These are phyloP conservation scores for Didymosphaeria variabile DNA, from an alignment of 2,329 filamentous ascomycete genomes.

Conservation along the genomic window DNA sequence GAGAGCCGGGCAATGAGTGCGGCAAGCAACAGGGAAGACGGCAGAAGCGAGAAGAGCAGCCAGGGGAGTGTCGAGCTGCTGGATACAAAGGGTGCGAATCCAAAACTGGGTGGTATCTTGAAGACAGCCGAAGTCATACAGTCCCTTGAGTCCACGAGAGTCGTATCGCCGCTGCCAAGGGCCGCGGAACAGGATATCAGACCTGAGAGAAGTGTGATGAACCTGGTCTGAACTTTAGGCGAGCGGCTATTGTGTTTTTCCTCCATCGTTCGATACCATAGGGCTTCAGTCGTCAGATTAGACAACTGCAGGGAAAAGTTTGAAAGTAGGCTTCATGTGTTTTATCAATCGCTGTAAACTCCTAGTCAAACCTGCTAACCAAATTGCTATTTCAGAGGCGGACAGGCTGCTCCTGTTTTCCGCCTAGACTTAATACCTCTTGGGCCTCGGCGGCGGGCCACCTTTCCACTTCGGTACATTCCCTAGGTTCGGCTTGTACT, in stretches of 20 bases:
- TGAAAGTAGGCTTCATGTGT: not conserved
- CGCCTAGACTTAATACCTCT: conserved; percentile 1
- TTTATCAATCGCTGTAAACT: not conserved
- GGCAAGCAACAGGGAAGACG: conserved; percentile 5
- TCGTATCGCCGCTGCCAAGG: not conserved
- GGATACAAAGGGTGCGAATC: not conserved
- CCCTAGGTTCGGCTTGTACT: conserved; percentile 7
- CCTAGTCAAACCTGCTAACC: not conserved
- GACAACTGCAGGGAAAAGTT: not conserved
- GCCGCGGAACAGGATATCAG: conserved; percentile 9
- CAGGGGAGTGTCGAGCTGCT: conserved; percentile 17
- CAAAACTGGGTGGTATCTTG: conserved; percentile 14
- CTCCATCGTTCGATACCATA: not conserved
- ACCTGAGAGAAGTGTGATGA: not conserved
- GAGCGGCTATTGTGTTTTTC: not conserved
- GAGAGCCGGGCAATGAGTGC: conserved; percentile 1
- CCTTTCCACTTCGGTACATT: conserved; percentile 10
- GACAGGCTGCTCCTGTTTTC: not conserved
- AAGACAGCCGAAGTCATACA: conserved; percentile 20
- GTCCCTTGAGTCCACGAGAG: not conserved
- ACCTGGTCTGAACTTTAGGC: not conserved
- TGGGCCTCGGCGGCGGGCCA: conserved; percentile 3
- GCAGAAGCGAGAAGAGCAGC: conserved; percentile 18
- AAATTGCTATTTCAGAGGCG: not conserved
- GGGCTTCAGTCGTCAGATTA: not conserved